Conservation (phyloP, 805 yeast species). For the Blastobotrys mokoenaii region DNA sequence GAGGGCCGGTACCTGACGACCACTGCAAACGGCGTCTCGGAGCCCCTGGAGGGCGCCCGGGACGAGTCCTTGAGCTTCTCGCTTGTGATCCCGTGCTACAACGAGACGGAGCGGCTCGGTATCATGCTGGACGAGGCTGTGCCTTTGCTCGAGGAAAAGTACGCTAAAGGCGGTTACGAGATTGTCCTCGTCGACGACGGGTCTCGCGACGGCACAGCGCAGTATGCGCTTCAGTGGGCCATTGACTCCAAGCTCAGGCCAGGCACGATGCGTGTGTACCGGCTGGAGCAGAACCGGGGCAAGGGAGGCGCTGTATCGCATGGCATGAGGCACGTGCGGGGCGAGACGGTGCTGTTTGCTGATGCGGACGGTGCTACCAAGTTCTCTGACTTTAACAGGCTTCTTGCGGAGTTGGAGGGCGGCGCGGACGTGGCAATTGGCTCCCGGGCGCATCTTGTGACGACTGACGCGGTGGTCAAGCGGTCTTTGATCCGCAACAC, state of each 20-base stretch:
- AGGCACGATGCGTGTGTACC: slow-evolving; percentile 61
- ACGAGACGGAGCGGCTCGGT: slow-evolving; percentile 68
- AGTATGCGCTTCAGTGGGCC: slow-evolving; percentile 58
- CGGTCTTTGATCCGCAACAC: slow-evolving; percentile 82
- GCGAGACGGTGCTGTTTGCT: slow-evolving; percentile 72
- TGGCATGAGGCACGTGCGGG: slow-evolving; percentile 71
- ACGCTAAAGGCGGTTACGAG: slow-evolving; percentile 44
- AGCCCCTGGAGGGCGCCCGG: slow-evolving; percentile 2
- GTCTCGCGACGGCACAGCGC: slow-evolving; percentile 70
- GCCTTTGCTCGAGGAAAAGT: slow-evolving; percentile 37
- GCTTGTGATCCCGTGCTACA: slow-evolving; percentile 88
- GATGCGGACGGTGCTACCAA: slow-evolving; percentile 97
- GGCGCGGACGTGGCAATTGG: slow-evolving; percentile 58
- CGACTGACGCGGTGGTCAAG: slow-evolving; percentile 93
- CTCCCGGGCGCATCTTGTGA: slow-evolving; percentile 93
- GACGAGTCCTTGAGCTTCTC: slow-evolving; percentile 42
- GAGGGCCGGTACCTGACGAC: slow-evolving; percentile 7
- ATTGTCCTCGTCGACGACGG: slow-evolving; percentile 89
- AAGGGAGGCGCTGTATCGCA: slow-evolving; percentile 97
- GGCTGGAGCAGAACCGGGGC: slow-evolving; percentile 71
- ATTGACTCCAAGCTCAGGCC: slow-evolving; percentile 40
- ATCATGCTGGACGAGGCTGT: slow-evolving; percentile 34
- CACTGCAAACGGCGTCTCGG: neutral
- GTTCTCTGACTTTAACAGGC: slow-evolving; percentile 56
- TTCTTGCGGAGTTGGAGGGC: slow-evolving; percentile 33